phyloP scores from a whole-genome alignment of 1,284 basidiomycete species.

The Xerocomus minutiporus region DNA sequence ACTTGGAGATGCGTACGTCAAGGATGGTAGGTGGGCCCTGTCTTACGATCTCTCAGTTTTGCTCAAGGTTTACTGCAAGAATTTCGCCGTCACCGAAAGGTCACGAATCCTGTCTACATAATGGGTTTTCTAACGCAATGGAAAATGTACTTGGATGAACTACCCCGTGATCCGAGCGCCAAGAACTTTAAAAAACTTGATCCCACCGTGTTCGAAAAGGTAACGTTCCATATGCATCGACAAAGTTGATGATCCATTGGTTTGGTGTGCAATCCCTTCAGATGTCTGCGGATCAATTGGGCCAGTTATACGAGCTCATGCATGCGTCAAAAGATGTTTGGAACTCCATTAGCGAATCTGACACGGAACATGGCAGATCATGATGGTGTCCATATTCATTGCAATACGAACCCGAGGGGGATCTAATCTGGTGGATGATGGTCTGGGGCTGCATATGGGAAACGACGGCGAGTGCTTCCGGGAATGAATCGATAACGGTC shows the following conservation, averaged over 20 bases:
- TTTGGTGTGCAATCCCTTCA: constrained; percentile 28
- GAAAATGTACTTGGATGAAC: constrained; percentile 83
- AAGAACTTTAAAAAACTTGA: constrained; percentile 67
- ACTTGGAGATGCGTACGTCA: constrained; percentile 86
- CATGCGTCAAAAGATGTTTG: constrained; percentile 82
- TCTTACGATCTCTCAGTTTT: not conserved
- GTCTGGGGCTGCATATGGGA: too few relatives aligned
- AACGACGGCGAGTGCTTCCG: too few relatives aligned
- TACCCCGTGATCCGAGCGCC: constrained; percentile 43
- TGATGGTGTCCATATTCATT: constrained; percentile 6
- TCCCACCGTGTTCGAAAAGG: constrained; percentile 76
- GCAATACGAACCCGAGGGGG: too few relatives aligned
- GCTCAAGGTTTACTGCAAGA: constrained; percentile 43
- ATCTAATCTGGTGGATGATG: too few relatives aligned
- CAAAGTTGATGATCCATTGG: not conserved
- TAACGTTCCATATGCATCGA: constrained; percentile 24
- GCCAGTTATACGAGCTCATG: constrained; percentile 91
- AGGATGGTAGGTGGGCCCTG: constrained; percentile 51
- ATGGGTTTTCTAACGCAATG: constrained; percentile 92
- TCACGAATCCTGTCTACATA: constrained; percentile 81
- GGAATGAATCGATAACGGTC: too few relatives aligned
- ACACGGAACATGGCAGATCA: constrained; percentile 10
- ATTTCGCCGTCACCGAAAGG: constrained; percentile 75
- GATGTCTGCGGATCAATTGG: constrained; percentile 90
- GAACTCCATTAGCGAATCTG: constrained; percentile 46